phyloP scores from a whole-genome alignment of 257 asterid genomes.

The Solanum ahanhuiri region DNA sequence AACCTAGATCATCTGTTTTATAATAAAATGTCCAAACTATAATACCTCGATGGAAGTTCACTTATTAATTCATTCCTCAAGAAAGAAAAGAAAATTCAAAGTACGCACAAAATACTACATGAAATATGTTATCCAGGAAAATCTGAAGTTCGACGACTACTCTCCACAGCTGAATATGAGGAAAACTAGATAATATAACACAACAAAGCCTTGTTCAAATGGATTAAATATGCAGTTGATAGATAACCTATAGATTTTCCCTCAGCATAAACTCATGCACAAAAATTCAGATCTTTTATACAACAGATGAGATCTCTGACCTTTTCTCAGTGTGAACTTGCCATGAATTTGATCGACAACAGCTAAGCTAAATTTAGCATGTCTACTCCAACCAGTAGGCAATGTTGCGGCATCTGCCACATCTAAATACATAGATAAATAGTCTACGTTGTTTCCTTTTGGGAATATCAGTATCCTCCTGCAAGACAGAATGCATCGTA shows the following conservation, averaged over 20 bases:
- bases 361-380: conserved; percentile 64
- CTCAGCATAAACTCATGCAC: neutral
- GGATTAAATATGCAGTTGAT: neutral
- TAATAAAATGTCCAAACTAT: neutral
- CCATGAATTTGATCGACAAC: conserved; percentile 49
- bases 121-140: neutral
- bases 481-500: conserved; percentile 11
- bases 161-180: neutral
- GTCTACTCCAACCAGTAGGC: conserved; percentile 77
- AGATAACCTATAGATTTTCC: neutral
- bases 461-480: conserved; percentile 77
- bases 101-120: neutral
- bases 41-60: neutral
- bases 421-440: conserved; percentile 62
- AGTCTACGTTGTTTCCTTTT: conserved; percentile 58
- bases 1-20: neutral
- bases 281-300: neutral
- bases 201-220: neutral
- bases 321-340: conserved; percentile 49
- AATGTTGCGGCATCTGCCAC: conserved; percentile 49
- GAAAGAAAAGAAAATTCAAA: neutral
- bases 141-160: neutral
- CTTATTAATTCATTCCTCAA: neutral
- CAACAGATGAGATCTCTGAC: conserved; percentile 10
- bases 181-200: neutral